These are phyloP conservation scores for Eruca vesicaria DNA, from an alignment of 441 rosid species.

Conservation along the genomic window DNA sequence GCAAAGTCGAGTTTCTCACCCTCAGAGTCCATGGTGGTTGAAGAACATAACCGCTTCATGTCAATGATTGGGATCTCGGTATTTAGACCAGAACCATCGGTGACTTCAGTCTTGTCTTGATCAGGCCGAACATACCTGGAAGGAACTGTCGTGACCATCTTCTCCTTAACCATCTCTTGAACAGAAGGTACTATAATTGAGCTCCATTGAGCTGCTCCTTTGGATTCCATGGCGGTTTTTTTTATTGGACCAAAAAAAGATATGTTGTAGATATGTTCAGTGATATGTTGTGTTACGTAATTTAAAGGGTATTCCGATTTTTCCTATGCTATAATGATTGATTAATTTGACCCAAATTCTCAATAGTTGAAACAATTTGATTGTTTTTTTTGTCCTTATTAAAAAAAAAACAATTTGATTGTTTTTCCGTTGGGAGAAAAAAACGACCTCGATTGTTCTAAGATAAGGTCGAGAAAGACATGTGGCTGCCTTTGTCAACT, in stretches of 20 bases:
- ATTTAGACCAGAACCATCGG: not conserved
- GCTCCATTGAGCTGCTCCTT: constrained; percentile 15
- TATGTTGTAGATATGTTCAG: not conserved
- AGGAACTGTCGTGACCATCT: constrained; percentile 20
- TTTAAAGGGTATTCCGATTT: not conserved
- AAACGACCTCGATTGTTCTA: not conserved
- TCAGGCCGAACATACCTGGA: constrained; percentile 19
- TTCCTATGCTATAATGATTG: not conserved
- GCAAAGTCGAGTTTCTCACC: constrained; percentile 43
- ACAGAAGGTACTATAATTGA: constrained; percentile 25
- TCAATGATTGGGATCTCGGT: constrained; percentile 19
- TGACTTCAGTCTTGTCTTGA: not conserved
- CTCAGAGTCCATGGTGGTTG: constrained; percentile 17
- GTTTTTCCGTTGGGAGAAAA: not conserved
- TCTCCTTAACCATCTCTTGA: constrained; percentile 22
- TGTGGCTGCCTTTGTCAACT: not conserved
- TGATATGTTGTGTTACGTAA: not conserved
- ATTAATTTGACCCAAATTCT: not conserved
- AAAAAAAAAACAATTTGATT: not conserved
- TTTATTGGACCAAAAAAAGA: not conserved
- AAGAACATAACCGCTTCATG: constrained; percentile 6
- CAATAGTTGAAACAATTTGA: not conserved
- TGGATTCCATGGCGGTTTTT: constrained; percentile 4
- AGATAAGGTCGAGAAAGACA: not conserved
- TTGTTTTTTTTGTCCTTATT: too few species aligned